Conservation (phyloP, 768 basidiomycete genomes). For the Podaxis sp. region DNA sequence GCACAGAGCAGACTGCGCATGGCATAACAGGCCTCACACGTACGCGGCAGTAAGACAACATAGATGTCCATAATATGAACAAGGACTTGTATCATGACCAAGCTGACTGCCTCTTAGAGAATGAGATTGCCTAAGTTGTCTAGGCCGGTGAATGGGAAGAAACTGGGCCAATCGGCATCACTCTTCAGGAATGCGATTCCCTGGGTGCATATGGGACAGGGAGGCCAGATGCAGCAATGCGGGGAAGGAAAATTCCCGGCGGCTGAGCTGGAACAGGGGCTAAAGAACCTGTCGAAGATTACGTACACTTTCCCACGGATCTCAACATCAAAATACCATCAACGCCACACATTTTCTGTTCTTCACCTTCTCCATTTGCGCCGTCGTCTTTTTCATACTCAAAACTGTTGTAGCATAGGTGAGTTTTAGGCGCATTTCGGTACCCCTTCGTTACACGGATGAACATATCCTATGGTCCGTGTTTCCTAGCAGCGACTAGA, state of each 20-base stretch:
- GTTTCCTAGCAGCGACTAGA: constrained; percentile 96
- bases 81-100: background rate
- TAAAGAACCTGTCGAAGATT: background rate
- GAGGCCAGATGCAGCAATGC: background rate
- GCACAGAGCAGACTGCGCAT: background rate
- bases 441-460: constrained; percentile 33
- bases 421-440: background rate
- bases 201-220: background rate
- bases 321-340: background rate
- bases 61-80: background rate
- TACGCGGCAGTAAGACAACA: background rate
- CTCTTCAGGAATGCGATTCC: background rate
- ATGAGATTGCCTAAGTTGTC: background rate
- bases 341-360: background rate
- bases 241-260: background rate
- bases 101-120: background rate
- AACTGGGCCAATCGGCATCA: background rate
- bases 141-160: no score
- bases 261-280: background rate
- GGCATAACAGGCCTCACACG: background rate
- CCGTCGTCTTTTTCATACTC: background rate
- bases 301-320: background rate
- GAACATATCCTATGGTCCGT: constrained; percentile 89
- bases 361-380: background rate
- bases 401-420: background rate